These are phyloP conservation scores for Sclerospora graminicola DNA, from an alignment of 352 stramenopile genomes.

Conservation along the genomic window DNA sequence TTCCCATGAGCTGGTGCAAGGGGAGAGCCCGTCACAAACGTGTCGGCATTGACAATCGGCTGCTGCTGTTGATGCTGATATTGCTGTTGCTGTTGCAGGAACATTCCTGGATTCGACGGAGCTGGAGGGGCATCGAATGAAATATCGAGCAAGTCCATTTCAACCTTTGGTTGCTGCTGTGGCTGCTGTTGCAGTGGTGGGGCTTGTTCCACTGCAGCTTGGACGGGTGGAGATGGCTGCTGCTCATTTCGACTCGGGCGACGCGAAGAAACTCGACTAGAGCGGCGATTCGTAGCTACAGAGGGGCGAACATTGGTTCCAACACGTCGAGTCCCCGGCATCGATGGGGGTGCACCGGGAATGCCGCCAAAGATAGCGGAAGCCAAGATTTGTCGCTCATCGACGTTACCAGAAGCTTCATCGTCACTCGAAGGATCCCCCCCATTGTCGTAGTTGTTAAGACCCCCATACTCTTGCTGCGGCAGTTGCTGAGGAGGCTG, in stretches of 20 bases:
- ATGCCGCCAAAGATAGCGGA: slow-evolving; percentile 96
- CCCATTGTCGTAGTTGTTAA: slow-evolving; percentile 39
- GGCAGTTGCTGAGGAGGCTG: slow-evolving; percentile 18
- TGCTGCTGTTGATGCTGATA: slow-evolving; percentile 26
- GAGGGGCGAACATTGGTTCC: slow-evolving; percentile 16
- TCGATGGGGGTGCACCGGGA: slow-evolving; percentile 46
- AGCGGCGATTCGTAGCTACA: slow-evolving; percentile 21
- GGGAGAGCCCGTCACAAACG: slow-evolving; percentile 50
- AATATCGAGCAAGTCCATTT: slow-evolving; percentile 81
- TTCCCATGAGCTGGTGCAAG: slow-evolving; percentile 19
- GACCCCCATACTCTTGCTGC: slow-evolving; percentile 33
- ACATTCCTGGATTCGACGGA: slow-evolving; percentile 24
- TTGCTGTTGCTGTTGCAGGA: slow-evolving; percentile 21
- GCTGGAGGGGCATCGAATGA: slow-evolving; percentile 52
- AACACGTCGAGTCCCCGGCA: slow-evolving; percentile 28
- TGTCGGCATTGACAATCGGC: slow-evolving; percentile 31
- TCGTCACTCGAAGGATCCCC: slow-evolving; percentile 32
- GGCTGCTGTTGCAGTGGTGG: slow-evolving; percentile 21
- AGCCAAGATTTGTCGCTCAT: slow-evolving; percentile 85
- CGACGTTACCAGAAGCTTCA: slow-evolving; percentile 24
- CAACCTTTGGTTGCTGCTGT: slow-evolving; percentile 29
- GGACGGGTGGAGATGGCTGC: slow-evolving; percentile 22
- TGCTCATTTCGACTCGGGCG: slow-evolving; percentile 34
- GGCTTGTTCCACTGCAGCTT: slow-evolving; percentile 24
- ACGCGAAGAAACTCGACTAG: slow-evolving; percentile 12